Percentiles rank a stretch among this genome's conserved stretches.
Evolutionary conservation across 768 basidiomycete genomes (phyloP).

Genomic region (Clathrus columnatus): DNA sequence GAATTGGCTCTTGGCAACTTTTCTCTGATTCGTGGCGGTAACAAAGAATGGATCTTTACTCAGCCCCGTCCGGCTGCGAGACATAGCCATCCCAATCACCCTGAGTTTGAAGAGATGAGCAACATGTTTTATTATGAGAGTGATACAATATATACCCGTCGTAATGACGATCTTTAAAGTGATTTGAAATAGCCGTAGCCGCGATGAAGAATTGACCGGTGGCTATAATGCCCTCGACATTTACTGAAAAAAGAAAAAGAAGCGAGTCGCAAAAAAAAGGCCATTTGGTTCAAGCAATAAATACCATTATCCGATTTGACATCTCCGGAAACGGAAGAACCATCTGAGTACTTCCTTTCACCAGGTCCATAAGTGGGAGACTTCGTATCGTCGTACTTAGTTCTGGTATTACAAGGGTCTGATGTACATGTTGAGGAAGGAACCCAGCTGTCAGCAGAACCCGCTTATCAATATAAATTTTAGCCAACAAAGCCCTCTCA

Average conservation of each 20-base stretch:
- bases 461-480: too few relatives aligned
- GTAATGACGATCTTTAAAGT: slow-evolving; percentile 14
- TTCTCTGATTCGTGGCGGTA: slow-evolving; percentile 15
- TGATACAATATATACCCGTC: slow-evolving; percentile 13
- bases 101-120: neutral
- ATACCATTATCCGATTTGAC: too few relatives aligned
- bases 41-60: slow-evolving; percentile 18
- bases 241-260: neutral
- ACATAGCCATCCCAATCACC: slow-evolving; percentile 14
- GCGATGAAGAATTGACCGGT: slow-evolving; percentile 20
- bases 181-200: slow-evolving; percentile 18
- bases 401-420: too few relatives aligned
- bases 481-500: too few relatives aligned
- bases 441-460: too few relatives aligned
- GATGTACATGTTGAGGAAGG: too few relatives aligned
- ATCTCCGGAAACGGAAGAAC: too few relatives aligned
- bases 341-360: too few relatives aligned
- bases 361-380: too few relatives aligned
- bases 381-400: too few relatives aligned
- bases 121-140: neutral
- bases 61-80: slow-evolving; percentile 16
- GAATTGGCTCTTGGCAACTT: slow-evolving; percentile 17
- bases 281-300: too few relatives aligned
- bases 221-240: neutral
- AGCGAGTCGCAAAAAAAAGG: too few relatives aligned